Conservation (phyloP, 257 asterid species). For the Orobanche coerulescens region DNA sequence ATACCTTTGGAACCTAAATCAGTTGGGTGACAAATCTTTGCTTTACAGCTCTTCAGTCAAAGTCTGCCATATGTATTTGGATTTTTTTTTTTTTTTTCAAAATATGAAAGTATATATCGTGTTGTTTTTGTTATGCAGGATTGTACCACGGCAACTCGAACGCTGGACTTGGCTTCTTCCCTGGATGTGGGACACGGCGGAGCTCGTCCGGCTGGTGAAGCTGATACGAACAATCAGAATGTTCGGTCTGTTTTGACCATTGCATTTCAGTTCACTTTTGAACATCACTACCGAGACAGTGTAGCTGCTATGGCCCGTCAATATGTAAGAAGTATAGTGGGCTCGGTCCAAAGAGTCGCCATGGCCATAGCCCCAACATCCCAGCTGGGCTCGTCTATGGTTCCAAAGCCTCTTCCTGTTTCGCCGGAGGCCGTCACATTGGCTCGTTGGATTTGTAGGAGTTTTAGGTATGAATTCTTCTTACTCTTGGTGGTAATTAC, state of each 20-base stretch:
- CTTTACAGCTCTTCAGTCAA: background rate
- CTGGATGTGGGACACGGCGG: slow-evolving; percentile 71
- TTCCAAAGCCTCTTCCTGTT: slow-evolving; percentile 59
- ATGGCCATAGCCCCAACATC: slow-evolving; percentile 89
- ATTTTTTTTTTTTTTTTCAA: background rate
- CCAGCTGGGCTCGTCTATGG: slow-evolving; percentile 44
- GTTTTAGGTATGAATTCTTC: slow-evolving; percentile 50
- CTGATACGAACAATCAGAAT: slow-evolving; percentile 43
- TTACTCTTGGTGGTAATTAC: background rate
- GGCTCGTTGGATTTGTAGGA: slow-evolving; percentile 77
- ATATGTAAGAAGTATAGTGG: slow-evolving; percentile 71
- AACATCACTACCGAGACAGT: slow-evolving; percentile 66
- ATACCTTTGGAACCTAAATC: slow-evolving; percentile 84
- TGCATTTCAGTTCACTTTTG: slow-evolving; percentile 92
- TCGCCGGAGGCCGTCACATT: slow-evolving; percentile 78
- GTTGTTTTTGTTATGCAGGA: slow-evolving; percentile 37
- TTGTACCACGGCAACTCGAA: slow-evolving; percentile 53
- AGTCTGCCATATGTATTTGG: background rate
- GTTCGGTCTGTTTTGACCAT: slow-evolving; percentile 80
- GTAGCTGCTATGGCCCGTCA: slow-evolving; percentile 96
- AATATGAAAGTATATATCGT: background rate
- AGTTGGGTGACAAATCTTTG: slow-evolving; percentile 34
- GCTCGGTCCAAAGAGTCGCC: slow-evolving; percentile 83
- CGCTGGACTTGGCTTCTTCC: slow-evolving; percentile 80
- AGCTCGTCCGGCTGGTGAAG: slow-evolving; percentile 44